Evolutionary conservation across 2,329 filamentous ascomycete species (phyloP).

Genomic region (Pestalotiopsis sp.): DNA sequence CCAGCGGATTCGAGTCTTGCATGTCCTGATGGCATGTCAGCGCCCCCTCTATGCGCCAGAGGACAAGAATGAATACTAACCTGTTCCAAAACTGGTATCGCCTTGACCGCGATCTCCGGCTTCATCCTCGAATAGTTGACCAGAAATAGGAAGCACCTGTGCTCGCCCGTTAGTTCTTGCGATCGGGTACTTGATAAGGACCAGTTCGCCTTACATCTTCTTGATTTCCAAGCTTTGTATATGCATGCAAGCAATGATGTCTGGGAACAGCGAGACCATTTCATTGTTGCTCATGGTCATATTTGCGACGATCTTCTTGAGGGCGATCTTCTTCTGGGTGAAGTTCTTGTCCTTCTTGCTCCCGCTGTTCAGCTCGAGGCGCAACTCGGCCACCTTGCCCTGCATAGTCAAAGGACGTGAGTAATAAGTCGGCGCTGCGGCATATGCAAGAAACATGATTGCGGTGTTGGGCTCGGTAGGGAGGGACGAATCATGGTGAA

Average conservation of each 20-base stretch:
- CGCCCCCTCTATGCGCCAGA: neutral
- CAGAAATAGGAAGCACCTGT: slow-evolving; percentile 94
- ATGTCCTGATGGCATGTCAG: slow-evolving; percentile 67
- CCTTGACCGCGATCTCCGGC: slow-evolving; percentile 91
- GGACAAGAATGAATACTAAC: slow-evolving; percentile 43
- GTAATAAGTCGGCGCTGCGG: slow-evolving; percentile 46
- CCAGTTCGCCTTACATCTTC: slow-evolving; percentile 76
- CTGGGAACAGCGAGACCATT: slow-evolving; percentile 96
- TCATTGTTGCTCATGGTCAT: slow-evolving; percentile 99
- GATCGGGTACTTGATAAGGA: slow-evolving; percentile 16
- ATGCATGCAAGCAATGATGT: slow-evolving; percentile 94
- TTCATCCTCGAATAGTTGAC: slow-evolving; percentile 97
- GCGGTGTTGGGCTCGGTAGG: slow-evolving; percentile 23
- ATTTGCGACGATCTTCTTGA: slow-evolving; percentile 99
- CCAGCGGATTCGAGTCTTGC: slow-evolving; percentile 88
- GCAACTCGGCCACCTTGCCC: slow-evolving; percentile 98
- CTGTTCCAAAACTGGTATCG: slow-evolving; percentile 82
- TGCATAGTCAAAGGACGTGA: slow-evolving; percentile 65
- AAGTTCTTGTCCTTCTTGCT: slow-evolving; percentile 99
- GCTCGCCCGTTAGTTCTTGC: slow-evolving; percentile 29
- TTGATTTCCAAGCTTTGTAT: slow-evolving; percentile 96
- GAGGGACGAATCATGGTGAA: slow-evolving; percentile 23
- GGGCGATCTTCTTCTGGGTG: slow-evolving; percentile 90
- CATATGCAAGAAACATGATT: slow-evolving; percentile 57
- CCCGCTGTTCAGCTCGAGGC: slow-evolving; percentile 89